These are phyloP conservation scores for Talaromyces thailandensis DNA, from an alignment of 495 filamentous ascomycete species.

Conservation along the genomic window DNA sequence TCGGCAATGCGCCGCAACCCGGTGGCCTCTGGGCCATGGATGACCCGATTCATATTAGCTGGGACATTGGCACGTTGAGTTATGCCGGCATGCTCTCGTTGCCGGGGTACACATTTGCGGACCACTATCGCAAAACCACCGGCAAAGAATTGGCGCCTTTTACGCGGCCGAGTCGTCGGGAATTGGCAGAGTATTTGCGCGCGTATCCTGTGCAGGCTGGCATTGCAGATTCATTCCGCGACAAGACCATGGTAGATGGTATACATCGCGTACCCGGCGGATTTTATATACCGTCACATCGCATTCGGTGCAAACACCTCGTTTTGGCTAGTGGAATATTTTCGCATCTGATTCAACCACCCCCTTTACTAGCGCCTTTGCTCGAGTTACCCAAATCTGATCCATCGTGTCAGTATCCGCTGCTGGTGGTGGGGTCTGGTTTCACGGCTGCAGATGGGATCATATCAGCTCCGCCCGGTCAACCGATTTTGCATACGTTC, in stretches of 20 bases:
- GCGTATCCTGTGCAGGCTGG: slow-evolving; percentile 45
- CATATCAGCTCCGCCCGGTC: slow-evolving; percentile 39
- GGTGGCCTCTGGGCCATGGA: slow-evolving; percentile 61
- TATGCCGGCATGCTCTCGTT: slow-evolving; percentile 60
- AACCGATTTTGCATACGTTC: slow-evolving; percentile 53
- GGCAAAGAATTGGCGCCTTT: slow-evolving; percentile 40
- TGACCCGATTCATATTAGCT: slow-evolving; percentile 38
- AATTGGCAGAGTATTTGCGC: slow-evolving; percentile 50
- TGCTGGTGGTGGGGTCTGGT: slow-evolving; percentile 55
- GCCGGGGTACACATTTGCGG: slow-evolving; percentile 52
- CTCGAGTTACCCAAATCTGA: slow-evolving; percentile 12
- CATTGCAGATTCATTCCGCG: slow-evolving; percentile 44
- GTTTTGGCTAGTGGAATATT: slow-evolving; percentile 60
- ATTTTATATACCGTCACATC: slow-evolving; percentile 44
- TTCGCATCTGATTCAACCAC: slow-evolving; percentile 44
- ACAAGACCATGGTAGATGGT: slow-evolving; percentile 28
- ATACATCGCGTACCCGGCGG: slow-evolving; percentile 38
- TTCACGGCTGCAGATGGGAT: slow-evolving; percentile 60
- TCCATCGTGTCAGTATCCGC: slow-evolving; percentile 12
- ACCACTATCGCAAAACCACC: slow-evolving; percentile 37
- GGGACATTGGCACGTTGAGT: slow-evolving; percentile 51
- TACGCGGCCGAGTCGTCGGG: slow-evolving; percentile 47
- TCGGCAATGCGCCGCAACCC: slow-evolving; percentile 43
- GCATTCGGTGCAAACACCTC: slow-evolving; percentile 49
- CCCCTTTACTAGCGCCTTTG: slow-evolving; percentile 29